Conservation (phyloP, 768 basidiomycete species). For the Phlegmacium glaucopus region DNA sequence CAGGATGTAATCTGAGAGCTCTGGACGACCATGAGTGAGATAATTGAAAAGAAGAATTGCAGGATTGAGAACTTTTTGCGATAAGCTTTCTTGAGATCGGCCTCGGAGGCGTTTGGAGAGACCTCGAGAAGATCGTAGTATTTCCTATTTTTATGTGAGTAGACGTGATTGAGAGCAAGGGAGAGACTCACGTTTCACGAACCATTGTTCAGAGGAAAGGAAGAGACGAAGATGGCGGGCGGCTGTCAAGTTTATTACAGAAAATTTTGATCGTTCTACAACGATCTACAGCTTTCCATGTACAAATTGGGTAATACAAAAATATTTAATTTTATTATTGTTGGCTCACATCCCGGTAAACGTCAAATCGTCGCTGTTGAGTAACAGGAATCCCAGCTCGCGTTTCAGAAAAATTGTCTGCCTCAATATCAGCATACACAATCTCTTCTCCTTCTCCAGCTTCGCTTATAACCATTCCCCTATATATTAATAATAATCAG, state of each 20-base stretch:
- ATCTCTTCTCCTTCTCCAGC: constrained; percentile 79
- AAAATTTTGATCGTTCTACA: constrained; percentile 40
- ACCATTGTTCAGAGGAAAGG: constrained; percentile 17
- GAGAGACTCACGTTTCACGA: constrained; percentile 22
- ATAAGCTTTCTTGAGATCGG: constrained; percentile 93
- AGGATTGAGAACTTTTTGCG: constrained; percentile 69
- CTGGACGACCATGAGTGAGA: constrained; percentile 33
- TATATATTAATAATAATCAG: constrained; percentile 33
- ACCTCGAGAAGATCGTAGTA: constrained; percentile 94
- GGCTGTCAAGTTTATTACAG: constrained; percentile 28
- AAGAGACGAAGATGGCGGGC: constrained; percentile 13
- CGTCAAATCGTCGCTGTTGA: constrained; percentile 86
- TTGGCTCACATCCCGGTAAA: constrained; percentile 73
- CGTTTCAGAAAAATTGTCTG: constrained; percentile 59
- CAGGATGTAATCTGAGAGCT: constrained; percentile 82
- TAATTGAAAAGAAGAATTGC: constrained; percentile 1
- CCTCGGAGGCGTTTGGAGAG: constrained; percentile 69
- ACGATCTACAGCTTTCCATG: constrained; percentile 40
- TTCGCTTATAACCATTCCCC: constrained; percentile 72
- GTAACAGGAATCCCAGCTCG: constrained; percentile 91
- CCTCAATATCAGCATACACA: constrained; percentile 80
- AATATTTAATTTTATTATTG: constrained; percentile 1
- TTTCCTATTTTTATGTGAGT: constrained; percentile 48
- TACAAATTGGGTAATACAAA: constrained; percentile 33
- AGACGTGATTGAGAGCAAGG: neutral